These are phyloP conservation scores for Backusella tarrabulga DNA, from an alignment of 192 early-diverging fungal genomes.

Conservation along the genomic window DNA sequence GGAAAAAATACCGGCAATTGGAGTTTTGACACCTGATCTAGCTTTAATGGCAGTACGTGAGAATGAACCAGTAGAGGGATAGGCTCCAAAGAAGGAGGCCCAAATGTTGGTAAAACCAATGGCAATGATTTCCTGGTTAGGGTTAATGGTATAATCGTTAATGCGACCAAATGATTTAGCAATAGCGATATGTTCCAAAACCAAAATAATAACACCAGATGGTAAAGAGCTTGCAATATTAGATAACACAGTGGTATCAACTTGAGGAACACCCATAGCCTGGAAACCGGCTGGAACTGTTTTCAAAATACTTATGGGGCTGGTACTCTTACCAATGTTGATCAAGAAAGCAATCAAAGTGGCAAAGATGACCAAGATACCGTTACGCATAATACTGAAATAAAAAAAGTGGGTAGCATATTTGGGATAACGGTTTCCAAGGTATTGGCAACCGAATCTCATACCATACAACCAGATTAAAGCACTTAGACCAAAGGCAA, in stretches of 20 bases:
- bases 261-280: conserved; percentile 54
- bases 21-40: conserved; percentile 83
- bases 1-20: conserved; percentile 83
- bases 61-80: conserved; percentile 94
- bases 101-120: conserved; percentile 34
- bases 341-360: conserved; percentile 71
- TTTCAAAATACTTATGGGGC: conserved; percentile 68
- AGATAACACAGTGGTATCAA: conserved; percentile 52
- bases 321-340: conserved; percentile 42
- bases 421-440: conserved; percentile 44
- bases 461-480: conserved; percentile 43
- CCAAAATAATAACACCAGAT: conserved; percentile 69
- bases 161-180: conserved; percentile 54
- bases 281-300: conserved; percentile 77
- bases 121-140: conserved; percentile 41
- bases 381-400: conserved; percentile 71
- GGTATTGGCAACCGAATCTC: conserved; percentile 35
- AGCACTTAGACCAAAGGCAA: conserved; percentile 55
- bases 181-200: conserved; percentile 83
- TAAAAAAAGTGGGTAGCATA: conserved; percentile 56
- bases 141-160: conserved; percentile 77
- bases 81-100: conserved; percentile 85
- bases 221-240: conserved; percentile 56
- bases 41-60: conserved; percentile 93
- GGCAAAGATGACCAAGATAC: conserved; percentile 72